Percentiles rank a stretch among this genome's conserved stretches.
These are phyloP conservation scores for Gynandropsis gynandra DNA, from an alignment of 345 rosid species.

Conservation along the genomic window DNA sequence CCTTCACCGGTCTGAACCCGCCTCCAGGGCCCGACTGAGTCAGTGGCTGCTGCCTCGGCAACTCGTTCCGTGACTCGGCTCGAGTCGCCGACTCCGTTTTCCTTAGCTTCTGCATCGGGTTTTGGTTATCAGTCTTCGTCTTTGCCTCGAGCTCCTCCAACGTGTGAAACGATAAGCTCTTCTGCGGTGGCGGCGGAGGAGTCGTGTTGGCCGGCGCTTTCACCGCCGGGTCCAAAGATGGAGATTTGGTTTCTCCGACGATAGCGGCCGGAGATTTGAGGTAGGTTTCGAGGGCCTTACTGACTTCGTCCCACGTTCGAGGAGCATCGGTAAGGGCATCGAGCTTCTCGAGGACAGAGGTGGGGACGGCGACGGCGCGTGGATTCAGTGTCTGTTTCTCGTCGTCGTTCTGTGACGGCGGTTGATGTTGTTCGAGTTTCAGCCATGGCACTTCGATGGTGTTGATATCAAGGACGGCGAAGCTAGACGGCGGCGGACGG, in stretches of 20 bases:
- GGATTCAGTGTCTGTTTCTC: constrained; percentile 26
- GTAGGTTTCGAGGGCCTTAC: constrained; percentile 58
- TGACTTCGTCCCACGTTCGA: constrained; percentile 88
- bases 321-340: constrained; percentile 40
- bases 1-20: constrained; percentile 46
- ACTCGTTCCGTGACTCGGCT: constrained; percentile 16
- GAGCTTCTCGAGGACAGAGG: constrained; percentile 48
- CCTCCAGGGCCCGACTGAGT: constrained; percentile 8
- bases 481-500: constrained; percentile 69
- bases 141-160: constrained; percentile 71
- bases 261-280: constrained; percentile 39
- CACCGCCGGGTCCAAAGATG: constrained; percentile 5
- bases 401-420: constrained; percentile 23
- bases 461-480: constrained; percentile 71
- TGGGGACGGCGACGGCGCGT: constrained; percentile 30
- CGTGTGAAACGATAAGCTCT: constrained; percentile 72
- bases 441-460: constrained; percentile 89
- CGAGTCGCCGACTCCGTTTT: constrained; percentile 28
- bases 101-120: constrained; percentile 25
- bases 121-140: constrained; percentile 16
- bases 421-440: constrained; percentile 21
- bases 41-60: no score
- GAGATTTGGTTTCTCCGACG: not conserved
- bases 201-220: constrained; percentile 14
- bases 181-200: constrained; percentile 30